These are phyloP conservation scores for Peribolospora kevripleyi DNA, from an alignment of 768 basidiomycete genomes.

Conservation along the genomic window DNA sequence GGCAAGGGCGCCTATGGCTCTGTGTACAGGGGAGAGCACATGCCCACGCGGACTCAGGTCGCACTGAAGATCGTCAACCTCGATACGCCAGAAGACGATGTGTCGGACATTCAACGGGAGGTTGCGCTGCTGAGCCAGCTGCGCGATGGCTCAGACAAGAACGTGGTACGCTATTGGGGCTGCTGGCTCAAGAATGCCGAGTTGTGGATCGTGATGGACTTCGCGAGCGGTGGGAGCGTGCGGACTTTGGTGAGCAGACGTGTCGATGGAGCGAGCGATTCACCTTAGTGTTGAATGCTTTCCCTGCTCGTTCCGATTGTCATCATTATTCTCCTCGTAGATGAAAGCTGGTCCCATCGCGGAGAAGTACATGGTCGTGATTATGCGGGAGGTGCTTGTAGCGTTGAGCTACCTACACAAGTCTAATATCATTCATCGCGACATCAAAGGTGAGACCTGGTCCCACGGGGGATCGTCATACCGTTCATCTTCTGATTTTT, in stretches of 20 bases:
- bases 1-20: conserved; percentile 92
- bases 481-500: not conserved
- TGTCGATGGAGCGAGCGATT: not conserved
- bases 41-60: conserved; percentile 61
- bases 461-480: not conserved
- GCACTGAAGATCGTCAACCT: conserved; percentile 97
- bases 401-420: conserved; percentile 78
- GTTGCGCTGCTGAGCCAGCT: conserved; percentile 77
- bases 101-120: conserved; percentile 85
- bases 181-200: conserved; percentile 83
- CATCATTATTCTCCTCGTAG: conserved; percentile 11
- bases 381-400: conserved; percentile 65
- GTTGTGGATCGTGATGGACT: conserved; percentile 98
- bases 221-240: conserved; percentile 83
- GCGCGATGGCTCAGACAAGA: conserved; percentile 54
- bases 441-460: conserved; percentile 42
- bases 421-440: conserved; percentile 82
- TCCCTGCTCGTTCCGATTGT: not conserved
- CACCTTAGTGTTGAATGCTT: not conserved
- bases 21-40: conserved; percentile 67
- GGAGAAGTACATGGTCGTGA: conserved; percentile 68
- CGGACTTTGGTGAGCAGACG: conserved; percentile 35
- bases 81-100: conserved; percentile 88
- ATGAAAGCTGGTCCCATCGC: conserved; percentile 74
- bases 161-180: conserved; percentile 83